Evolutionary conservation across 805 yeast species (phyloP), one percentile per base, ranked within the genome.

Genomic region (Candida nemodendra): DNA sequence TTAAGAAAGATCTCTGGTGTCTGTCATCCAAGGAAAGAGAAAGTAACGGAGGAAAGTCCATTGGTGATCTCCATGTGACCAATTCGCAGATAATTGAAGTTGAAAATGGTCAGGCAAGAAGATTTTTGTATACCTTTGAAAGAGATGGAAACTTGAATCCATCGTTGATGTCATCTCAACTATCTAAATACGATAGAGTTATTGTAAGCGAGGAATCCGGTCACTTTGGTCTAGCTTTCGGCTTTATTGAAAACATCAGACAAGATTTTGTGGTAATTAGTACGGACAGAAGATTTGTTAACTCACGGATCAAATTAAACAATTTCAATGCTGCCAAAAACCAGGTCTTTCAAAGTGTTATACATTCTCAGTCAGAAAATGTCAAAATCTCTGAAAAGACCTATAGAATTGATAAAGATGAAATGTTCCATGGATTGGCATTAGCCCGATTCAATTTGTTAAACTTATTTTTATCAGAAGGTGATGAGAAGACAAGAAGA

Each of bases 391-490:
- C 24, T 18, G 33, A 33, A 8, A 52, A 43, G 12, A 60, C 40
- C 18, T 88, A 76, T 47, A 68, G 98, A 38, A 69, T 90, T 18
- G 98, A 91, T 56, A 80, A 78, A 53, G 95, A 89, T 60, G 89
- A 81, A 32, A 73, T 80, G 62, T 81, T 77, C 38, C 79, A 76
- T 48, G 89, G 90, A 0, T 70, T 90, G 69, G 76, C 87, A 0
- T 54, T 82, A 23, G 89, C 96, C 0, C 66, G 96, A 30, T 84
- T 65, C 59, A 93, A 91, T 53, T 45, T 93, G 4, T 57, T 89
- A 40, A 80, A 84, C 44, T 57, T 91, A 30, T 81, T 91, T 51
- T 51, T 78, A 23, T 57, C 69, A 1, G 64, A 59, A 2, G 64
- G 61, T n/a, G 82, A 77, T 41, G 53, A 45, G 12, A 63, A 52